phyloP scores from a whole-genome alignment of 257 asterid species.

The Scutellaria minor region DNA sequence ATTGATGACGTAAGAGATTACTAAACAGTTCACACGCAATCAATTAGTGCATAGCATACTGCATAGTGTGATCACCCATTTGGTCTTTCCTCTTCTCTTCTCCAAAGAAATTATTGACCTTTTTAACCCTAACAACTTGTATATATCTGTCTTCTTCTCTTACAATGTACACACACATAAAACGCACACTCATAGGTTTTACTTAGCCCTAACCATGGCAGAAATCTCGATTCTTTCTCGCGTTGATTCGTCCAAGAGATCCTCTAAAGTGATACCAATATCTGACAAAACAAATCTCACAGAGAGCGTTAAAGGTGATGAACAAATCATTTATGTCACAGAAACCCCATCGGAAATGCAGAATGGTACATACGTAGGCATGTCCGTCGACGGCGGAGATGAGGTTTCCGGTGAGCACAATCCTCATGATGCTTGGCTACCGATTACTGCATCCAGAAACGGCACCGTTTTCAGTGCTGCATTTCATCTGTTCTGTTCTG shows the following conservation, averaged over 20 bases:
- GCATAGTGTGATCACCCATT: too few relatives aligned
- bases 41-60: too few relatives aligned
- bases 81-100: too few relatives aligned
- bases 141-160: neutral
- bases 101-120: neutral
- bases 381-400: conserved; percentile 1
- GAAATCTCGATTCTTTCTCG: conserved; percentile 27
- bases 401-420: conserved; percentile 37
- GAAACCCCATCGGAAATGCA: neutral
- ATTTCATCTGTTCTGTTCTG: conserved; percentile 55
- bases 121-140: neutral
- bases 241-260: conserved; percentile 16
- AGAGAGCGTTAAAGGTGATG: neutral
- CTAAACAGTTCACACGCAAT: too few relatives aligned
- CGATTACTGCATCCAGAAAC: conserved; percentile 62
- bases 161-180: neutral
- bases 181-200: neutral
- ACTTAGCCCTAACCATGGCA: conserved; percentile 11
- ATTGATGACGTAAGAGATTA: neutral
- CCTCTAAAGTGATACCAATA: conserved; percentile 44
- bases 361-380: neutral
- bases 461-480: conserved; percentile 52
- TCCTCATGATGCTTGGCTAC: conserved; percentile 50
- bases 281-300: neutral
- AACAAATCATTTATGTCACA: neutral